Percentiles rank a stretch among this genome's conserved stretches.
Evolutionary conservation across 1,284 basidiomycete genomes (phyloP).

Genomic region (Sanguinoderma infundibulare): DNA sequence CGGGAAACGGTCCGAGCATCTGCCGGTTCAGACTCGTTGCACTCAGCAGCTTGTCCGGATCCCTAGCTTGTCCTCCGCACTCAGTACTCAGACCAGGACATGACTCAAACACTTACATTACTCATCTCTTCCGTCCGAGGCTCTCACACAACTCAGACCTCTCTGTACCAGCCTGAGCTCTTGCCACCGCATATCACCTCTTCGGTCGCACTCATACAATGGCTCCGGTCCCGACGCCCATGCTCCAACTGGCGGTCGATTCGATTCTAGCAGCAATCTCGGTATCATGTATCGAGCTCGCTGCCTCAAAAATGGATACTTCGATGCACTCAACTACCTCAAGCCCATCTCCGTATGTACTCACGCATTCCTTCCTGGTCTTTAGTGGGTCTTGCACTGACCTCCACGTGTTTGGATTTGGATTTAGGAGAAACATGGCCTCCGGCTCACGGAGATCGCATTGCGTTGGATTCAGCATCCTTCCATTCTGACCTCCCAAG

Average conservation of each 20-base stretch:
- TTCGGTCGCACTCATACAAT: too few relatives aligned
- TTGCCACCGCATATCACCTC: too few relatives aligned
- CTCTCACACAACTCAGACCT: too few relatives aligned
- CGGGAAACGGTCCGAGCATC: too few relatives aligned
- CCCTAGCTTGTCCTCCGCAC: too few relatives aligned
- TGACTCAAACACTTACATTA: too few relatives aligned
- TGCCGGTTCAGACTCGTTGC: too few relatives aligned
- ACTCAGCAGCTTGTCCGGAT: too few relatives aligned
- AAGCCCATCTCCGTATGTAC: conserved; percentile 39
- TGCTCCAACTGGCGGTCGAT: conserved; percentile 38
- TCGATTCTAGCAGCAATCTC: conserved; percentile 36
- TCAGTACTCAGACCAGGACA: too few relatives aligned
- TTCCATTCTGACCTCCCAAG: conserved; percentile 43
- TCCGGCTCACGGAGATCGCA: conserved; percentile 48
- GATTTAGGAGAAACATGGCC: conserved; percentile 45
- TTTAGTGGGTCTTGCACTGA: neutral
- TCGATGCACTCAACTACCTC: conserved; percentile 48
- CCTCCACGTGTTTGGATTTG: neutral
- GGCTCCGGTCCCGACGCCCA: too few relatives aligned
- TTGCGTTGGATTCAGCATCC: conserved; percentile 52
- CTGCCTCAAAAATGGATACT: conserved; percentile 50
- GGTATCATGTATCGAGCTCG: conserved; percentile 46
- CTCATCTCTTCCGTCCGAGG: too few relatives aligned
- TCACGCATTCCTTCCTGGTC: neutral
- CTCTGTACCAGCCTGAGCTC: too few relatives aligned